phyloP scores from a whole-genome alignment of 495 filamentous ascomycete genomes.

The Neurospora intermedia region DNA sequence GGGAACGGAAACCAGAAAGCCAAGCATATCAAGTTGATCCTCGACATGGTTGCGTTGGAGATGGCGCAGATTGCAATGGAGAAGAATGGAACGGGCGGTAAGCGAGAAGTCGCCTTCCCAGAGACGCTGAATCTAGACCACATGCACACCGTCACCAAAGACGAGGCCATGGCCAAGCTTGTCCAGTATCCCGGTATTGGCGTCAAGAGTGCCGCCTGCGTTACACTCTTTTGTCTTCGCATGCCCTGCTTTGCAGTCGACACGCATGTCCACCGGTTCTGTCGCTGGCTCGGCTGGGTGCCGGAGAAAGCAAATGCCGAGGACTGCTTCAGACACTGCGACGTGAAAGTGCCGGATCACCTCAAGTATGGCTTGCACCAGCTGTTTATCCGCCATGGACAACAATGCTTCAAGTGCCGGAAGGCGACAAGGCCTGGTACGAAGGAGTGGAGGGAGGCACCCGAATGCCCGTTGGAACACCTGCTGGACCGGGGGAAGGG shows the following conservation, averaged over 20 bases:
- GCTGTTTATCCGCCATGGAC: slow-evolving; percentile 79
- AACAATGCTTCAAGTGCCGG: slow-evolving; percentile 65
- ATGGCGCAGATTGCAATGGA: slow-evolving; percentile 11
- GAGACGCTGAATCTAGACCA: slow-evolving; percentile 59
- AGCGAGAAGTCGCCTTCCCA: not conserved
- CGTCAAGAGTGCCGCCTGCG: slow-evolving; percentile 84
- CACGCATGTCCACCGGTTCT: slow-evolving; percentile 73
- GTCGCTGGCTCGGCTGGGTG: slow-evolving; percentile 80
- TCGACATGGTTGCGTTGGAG: slow-evolving; percentile 70
- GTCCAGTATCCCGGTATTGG: slow-evolving; percentile 76
- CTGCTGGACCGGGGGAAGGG: slow-evolving; percentile 26
- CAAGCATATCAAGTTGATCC: slow-evolving; percentile 66
- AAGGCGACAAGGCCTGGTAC: slow-evolving; percentile 39
- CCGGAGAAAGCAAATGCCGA: slow-evolving; percentile 52
- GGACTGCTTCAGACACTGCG: slow-evolving; percentile 68
- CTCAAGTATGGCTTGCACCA: slow-evolving; percentile 86
- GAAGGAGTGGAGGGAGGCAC: slow-evolving; percentile 30
- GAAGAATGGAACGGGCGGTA: not conserved
- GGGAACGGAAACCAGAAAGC: slow-evolving; percentile 59
- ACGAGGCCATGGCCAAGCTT: slow-evolving; percentile 64
- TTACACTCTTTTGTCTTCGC: slow-evolving; percentile 68
- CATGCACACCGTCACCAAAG: slow-evolving; percentile 52
- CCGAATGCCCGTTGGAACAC: slow-evolving; percentile 38
- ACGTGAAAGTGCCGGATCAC: slow-evolving; percentile 70
- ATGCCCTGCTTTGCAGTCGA: slow-evolving; percentile 76